Conservation (phyloP, 257 asterid species). For the Striga asiatica region DNA sequence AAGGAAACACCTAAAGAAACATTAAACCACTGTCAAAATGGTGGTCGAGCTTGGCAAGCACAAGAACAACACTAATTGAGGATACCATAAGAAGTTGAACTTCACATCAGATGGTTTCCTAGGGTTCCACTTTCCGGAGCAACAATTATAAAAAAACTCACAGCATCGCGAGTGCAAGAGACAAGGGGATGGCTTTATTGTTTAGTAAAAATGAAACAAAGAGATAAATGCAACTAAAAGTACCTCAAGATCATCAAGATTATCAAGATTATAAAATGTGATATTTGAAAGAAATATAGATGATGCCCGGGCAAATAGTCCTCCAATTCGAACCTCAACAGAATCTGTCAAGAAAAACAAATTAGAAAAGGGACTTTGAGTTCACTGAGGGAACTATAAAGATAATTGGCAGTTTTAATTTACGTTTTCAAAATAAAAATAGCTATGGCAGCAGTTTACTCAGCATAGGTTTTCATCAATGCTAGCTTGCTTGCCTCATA, state of each 20-base stretch:
- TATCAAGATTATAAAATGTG: slow-evolving; percentile 51
- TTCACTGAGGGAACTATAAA: slow-evolving; percentile 5
- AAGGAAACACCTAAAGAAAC: slow-evolving; percentile 62
- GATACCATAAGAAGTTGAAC: not conserved
- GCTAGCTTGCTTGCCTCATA: not conserved
- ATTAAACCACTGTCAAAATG: slow-evolving; percentile 17
- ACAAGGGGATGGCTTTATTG: not conserved
- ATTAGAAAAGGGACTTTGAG: slow-evolving; percentile 12
- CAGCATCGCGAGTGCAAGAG: slow-evolving; percentile 2
- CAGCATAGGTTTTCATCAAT: not conserved
- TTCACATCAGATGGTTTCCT: not conserved
- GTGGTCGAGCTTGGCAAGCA: slow-evolving; percentile 3
- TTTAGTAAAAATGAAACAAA: not conserved
- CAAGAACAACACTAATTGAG: not conserved
- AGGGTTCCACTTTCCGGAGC: not conserved
- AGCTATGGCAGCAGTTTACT: not conserved
- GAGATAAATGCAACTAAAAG: not conserved
- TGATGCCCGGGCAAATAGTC: slow-evolving; percentile 58
- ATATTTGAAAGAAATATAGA: slow-evolving; percentile 59
- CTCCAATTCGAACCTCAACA: slow-evolving; percentile 52
- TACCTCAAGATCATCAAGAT: slow-evolving; percentile 72
- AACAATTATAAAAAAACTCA: not conserved
- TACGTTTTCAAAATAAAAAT: not conserved
- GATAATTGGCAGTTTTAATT: not conserved
- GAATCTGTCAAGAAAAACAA: slow-evolving; percentile 45